Evolutionary conservation across 176 grass and related monocot genomes (phyloP), one percentile per base, ranked within the genome.

Genomic region (Bothriochloa decipiens): DNA sequence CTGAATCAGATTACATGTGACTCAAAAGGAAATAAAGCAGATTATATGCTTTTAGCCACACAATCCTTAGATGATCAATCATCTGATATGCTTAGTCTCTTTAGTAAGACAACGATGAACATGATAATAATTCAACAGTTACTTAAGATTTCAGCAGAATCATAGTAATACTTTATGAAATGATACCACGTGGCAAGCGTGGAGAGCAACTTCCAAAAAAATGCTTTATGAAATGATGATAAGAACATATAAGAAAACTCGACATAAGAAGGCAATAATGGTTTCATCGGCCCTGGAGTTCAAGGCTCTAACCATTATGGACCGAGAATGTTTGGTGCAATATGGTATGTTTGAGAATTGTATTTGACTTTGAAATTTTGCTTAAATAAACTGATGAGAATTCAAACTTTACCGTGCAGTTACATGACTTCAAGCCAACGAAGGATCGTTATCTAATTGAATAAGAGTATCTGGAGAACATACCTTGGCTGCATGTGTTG

Each of bases 401-500:
- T 12, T 50, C 0, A 32, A 72, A 69, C 23, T 25, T 40, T 2
- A 41, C 18, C 1, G 8, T 88, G 66, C 74, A 72, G 41, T 13
- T 75, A 40, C 57, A 3, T 17, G 32, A 43, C 25, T 67, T 76
- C 6, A 76, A 49, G n/a, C 0, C 32, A 80, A 47, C 40, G 28
- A 36, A 64, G 55, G 11, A 81, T 35, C 4, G 5, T 28, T 80
- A 12, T 62, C 40, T 83, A 27, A 42, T 83, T 47, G 52, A 39
- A 60, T 45, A 72, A 75, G 52, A 82, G 41, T 14, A 82, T 5
- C 35, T 57, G 78, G 55, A 66, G 72, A 86, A 65, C 70, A 69
- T 13, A 92, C 90, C 90, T 92, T 89, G 82, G 83, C 60, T 22
- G 46, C 67, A 75, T 80, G 74, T 70, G 67, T 83, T 22, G 50